Percentiles rank a stretch among this genome's conserved stretches.
Evolutionary conservation across 2,329 filamentous ascomycete genomes (phyloP).

Genomic region (Exophiala sp.): DNA sequence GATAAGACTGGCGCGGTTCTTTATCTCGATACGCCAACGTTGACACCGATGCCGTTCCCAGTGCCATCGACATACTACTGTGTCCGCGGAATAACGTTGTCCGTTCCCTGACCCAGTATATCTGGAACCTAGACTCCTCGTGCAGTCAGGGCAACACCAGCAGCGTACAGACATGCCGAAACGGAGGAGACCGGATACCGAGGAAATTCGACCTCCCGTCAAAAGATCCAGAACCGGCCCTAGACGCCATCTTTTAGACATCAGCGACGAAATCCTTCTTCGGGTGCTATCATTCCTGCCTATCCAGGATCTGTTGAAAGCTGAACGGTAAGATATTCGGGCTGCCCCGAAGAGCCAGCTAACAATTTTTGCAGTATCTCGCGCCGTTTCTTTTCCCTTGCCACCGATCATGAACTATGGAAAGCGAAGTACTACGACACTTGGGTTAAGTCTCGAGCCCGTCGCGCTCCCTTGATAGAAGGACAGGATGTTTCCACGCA

Average conservation of each 20-base stretch:
- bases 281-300: conserved; percentile 75
- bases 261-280: conserved; percentile 84
- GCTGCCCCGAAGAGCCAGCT: not conserved
- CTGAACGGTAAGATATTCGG: conserved; percentile 49
- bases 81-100: no score
- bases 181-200: conserved; percentile 15
- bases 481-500: conserved; percentile 33
- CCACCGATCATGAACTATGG: conserved; percentile 83
- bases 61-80: no score
- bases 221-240: conserved; percentile 20
- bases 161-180: conserved; percentile 14
- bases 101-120: no score
- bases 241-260: conserved; percentile 50
- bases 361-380: conserved; percentile 57
- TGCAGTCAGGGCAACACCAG: not conserved
- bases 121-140: no score
- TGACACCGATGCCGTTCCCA: not conserved
- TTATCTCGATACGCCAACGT: not conserved
- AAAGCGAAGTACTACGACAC: conserved; percentile 79
- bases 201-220: not conserved
- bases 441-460: conserved; percentile 37
- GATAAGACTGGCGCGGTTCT: not conserved
- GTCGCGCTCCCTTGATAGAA: conserved; percentile 21
- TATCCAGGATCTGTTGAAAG: conserved; percentile 60
- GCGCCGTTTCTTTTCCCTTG: conserved; percentile 63